phyloP scores from a whole-genome alignment of 345 rosid genomes.

The Brassica nigra region DNA sequence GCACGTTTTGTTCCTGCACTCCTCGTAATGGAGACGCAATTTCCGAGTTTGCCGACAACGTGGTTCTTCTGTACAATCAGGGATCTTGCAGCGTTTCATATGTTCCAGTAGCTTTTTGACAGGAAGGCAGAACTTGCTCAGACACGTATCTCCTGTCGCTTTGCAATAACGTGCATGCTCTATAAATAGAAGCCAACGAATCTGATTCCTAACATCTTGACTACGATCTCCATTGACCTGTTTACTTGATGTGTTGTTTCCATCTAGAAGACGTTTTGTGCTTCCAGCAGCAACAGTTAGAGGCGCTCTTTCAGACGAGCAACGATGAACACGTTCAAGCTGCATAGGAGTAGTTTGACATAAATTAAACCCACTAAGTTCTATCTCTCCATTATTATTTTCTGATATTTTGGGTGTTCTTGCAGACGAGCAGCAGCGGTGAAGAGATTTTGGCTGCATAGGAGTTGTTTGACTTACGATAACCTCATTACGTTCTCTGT shows the following conservation, averaged over 20 bases:
- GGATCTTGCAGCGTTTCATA: constrained; percentile 55
- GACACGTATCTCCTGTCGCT: constrained; percentile 73
- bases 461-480: constrained; percentile 58
- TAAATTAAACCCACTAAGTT: not conserved
- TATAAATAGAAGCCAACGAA: constrained; percentile 69
- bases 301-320: constrained; percentile 49
- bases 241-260: constrained; percentile 4
- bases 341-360: constrained; percentile 13
- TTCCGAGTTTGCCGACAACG: constrained; percentile 60
- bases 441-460: constrained; percentile 4
- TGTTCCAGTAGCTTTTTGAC: constrained; percentile 62
- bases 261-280: constrained; percentile 14
- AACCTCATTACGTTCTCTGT: constrained; percentile 54
- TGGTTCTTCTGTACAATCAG: constrained; percentile 54
- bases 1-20: constrained; percentile 59
- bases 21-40: constrained; percentile 57
- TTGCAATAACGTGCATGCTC: constrained; percentile 72
- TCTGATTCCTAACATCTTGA: constrained; percentile 43
- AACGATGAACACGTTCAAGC: constrained; percentile 58
- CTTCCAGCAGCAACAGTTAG: constrained; percentile 44
- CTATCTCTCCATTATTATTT: not conserved
- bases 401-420: constrained; percentile 17
- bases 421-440: constrained; percentile 46
- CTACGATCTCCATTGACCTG: constrained; percentile 33
- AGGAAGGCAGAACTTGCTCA: constrained; percentile 47